Base-by-base conservation (phyloP, 768 basidiomycete genomes). In the Phanerodontia chrysosporium region DNA sequence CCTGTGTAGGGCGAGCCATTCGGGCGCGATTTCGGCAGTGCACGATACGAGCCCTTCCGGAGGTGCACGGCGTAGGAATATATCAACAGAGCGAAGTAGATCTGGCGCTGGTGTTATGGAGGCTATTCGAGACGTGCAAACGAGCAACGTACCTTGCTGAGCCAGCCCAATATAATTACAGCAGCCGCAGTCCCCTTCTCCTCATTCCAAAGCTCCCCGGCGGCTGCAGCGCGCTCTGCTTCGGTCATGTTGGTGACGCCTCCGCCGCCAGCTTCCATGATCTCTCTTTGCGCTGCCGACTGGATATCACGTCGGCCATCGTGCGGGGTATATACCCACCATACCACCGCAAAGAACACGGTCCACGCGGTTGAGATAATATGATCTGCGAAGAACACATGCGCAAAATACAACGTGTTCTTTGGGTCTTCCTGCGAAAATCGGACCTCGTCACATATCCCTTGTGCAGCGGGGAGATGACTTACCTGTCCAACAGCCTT, bases 51-150 rank as follows among this genome's bases (percentile, higher is more conserved):
- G 48, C 94, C 92, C 66, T 89, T 89, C 46, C 95, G 90, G 55
- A 98, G 86, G 72, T 98, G 97, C 1, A 84, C 78, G 2, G 94
- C 95, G 71, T 91, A 98, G 14, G 96, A 98, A 73, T 98, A 99
- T 29, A 98, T 76, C 57, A 95, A 73, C 44, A 90, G 74, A 45
- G 89, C 88, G 72, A 99, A 95, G 77, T 97, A 99, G 57, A 96
- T 78, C 96, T 98, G 58, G 5, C 0, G 10, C 13, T 3, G 10
- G 18, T 7, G 35, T 18, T 48, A 49, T 52, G 30, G 55, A 25
- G 16, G 27, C 35, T 22, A 36, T n/a, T n/a, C n/a, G 7, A 6
- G 49, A n/a, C 32, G 13, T 13, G 32, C 45, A 39, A 58, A 22
- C 27, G 39, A 14, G 25, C 44, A 21, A 71, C 83, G 62, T 60